phyloP scores from a whole-genome alignment of 2,329 filamentous ascomycete species.

The Phaeomoniella chlamydospora region DNA sequence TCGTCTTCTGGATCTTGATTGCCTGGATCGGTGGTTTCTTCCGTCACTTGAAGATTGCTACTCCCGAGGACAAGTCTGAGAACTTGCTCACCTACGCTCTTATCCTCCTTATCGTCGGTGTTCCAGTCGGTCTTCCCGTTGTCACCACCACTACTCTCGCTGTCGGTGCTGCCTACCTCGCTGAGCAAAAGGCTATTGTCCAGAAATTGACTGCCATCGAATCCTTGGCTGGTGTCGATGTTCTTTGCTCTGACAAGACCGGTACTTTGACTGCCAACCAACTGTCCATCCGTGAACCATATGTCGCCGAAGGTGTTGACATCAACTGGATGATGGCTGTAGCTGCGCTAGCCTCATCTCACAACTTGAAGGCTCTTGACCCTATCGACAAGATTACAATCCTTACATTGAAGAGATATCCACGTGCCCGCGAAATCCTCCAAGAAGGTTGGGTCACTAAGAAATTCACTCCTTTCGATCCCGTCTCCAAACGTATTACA shows the following conservation, averaged over 20 bases:
- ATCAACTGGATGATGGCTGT: conserved; percentile 79
- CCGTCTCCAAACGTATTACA: conserved; percentile 67
- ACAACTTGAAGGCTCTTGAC: conserved; percentile 66
- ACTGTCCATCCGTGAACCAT: conserved; percentile 62
- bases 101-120: conserved; percentile 62
- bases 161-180: conserved; percentile 63
- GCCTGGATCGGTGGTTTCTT: conserved; percentile 71
- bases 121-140: conserved; percentile 65
- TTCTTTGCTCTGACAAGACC: conserved; percentile 72
- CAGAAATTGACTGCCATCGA: conserved; percentile 70
- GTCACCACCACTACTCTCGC: conserved; percentile 66
- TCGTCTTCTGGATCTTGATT: conserved; percentile 62
- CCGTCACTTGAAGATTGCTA: conserved; percentile 51
- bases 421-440: conserved; percentile 63
- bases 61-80: conserved; percentile 41
- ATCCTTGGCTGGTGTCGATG: conserved; percentile 59
- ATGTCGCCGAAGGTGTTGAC: conserved; percentile 61
- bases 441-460: conserved; percentile 61
- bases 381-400: conserved; percentile 71
- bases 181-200: conserved; percentile 64
- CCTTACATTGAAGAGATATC: conserved; percentile 60
- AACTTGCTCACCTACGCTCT: conserved; percentile 55
- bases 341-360: conserved; percentile 60
- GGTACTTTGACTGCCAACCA: conserved; percentile 65
- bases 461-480: conserved; percentile 66